phyloP scores from a whole-genome alignment of 768 basidiomycete genomes.

The Boletus eberwhitei region DNA sequence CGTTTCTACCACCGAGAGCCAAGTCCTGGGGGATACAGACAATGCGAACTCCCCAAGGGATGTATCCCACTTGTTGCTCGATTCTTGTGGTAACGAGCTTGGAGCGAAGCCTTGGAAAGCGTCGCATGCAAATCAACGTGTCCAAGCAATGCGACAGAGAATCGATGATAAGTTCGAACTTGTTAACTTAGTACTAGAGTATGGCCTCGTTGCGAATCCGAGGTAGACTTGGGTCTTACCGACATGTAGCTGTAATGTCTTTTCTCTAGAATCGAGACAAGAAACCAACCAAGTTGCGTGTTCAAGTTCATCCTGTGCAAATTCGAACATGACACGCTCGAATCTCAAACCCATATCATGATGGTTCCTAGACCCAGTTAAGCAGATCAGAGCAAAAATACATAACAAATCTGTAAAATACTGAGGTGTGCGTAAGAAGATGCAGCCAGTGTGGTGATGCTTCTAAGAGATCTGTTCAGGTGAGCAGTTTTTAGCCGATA shows the following conservation, averaged over 20 bases:
- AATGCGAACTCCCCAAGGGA: too few species aligned
- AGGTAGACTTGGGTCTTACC: background rate
- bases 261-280: background rate
- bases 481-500: constrained; percentile 10
- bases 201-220: background rate
- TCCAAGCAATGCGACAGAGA: background rate
- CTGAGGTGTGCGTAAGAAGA: constrained; percentile 21
- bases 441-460: constrained; percentile 15
- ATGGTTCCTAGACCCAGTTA: background rate
- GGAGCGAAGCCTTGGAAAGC: background rate
- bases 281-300: background rate
- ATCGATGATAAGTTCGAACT: background rate
- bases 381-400: constrained; percentile 11
- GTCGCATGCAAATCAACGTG: too few species aligned
- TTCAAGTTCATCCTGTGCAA: background rate
- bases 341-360: background rate
- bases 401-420: constrained; percentile 25
- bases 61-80: too few species aligned
- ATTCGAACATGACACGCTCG: background rate
- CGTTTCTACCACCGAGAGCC: too few species aligned
- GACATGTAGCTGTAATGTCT: background rate
- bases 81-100: too few species aligned
- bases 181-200: too few species aligned
- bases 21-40: too few species aligned
- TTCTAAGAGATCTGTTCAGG: constrained; percentile 10